Evolutionary conservation across 805 yeast genomes (phyloP), one percentile per base, ranked within the genome.

Genomic region (Kodamaea sagamina): DNA sequence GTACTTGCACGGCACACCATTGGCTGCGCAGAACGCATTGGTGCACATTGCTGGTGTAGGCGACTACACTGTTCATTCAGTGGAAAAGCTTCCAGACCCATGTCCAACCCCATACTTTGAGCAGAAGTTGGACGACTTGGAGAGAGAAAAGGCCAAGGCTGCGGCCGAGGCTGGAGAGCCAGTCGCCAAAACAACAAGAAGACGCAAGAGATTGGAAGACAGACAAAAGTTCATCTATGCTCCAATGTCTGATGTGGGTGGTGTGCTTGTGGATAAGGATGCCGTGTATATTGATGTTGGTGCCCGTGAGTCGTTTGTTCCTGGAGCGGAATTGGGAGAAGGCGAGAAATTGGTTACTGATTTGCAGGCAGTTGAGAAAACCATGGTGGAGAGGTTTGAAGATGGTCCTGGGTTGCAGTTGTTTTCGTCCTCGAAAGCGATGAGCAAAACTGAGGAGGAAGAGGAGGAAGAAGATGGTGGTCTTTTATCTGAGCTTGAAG

Each of bases 211-310:
- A 59, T 78, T 93, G 42, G 98, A 93, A 52, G 99, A 93, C 58
- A 88, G 84, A 54, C 95, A 89, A 61, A 93, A 90, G 62, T 80
- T 89, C 52, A 89, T 93, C 2, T 93, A 95, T 63, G 99, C 99
- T 0, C 99, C 99, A 39, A 93, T 93, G 99, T 87, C 97, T 36
- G 98, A 93, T 65, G 97, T 93, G n/a, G 97, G 97, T 44, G 99
- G 99, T 62, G 95, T 93, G 27, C 72, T 93, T 51, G 89, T 93
- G 48, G 99, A 93, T 68, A 90, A 86, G 60, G 99, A 93, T 70
- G 97, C 99, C 6, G 99, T 93, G 2, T 93, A 90, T 57, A 88
- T 93, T 47, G 97, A 86, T 55, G 81, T 86, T 6, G 89, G 89
- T 1, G 69, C 68, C 17, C 65, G 61, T 32, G 75, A 74, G 41